Evolutionary conservation across 257 asterid species (phyloP), one percentile per base, ranked within the genome.

Genomic region (Capsicum rhomboideum): DNA sequence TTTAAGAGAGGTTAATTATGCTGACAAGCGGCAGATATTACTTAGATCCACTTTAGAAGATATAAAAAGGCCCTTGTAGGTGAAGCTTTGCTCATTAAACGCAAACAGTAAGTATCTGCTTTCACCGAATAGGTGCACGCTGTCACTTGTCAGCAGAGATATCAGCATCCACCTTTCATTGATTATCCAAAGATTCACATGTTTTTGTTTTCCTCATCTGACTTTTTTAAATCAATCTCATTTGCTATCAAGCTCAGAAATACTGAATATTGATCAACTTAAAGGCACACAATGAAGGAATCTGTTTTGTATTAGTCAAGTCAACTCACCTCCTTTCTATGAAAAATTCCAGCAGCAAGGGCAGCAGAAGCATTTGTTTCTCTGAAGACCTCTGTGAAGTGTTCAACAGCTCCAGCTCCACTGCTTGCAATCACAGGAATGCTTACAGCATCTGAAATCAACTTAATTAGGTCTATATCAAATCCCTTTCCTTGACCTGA

Each of bases 281-380:
- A 69, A 17, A 67, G 53, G 78, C 17, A 69, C 9, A 37, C 8
- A 34, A 68, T n/a, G 79, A 74, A 74, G 37, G 29, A 4, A 6
- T 3, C 46, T 8, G 40, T 74, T 46, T 23, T 46, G 49, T 75
- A 49, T 49, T n/a, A n/a, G n/a, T n/a, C n/a, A n/a, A 75, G 44
- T 26, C 81, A 84, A 6, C 9, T 29, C 89, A 96, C 99, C 99
- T 94, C 97, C 86, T 93, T 96, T 29, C 99, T 88, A 23, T 96
- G 98, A 90, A 96, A 96, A 85, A 96, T 94, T 84, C 99, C 98
- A 77, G 98, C 99, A 89, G 98, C 99, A 87, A 96, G 98, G 86
- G 98, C 98, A 85, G 99, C 98, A 82, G 99, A 96, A 23, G 98
- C 99, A 86, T 92, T 94, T 86, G 99, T 96, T 88, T 92, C 83